These are phyloP conservation scores for Trichocladium uniseriatum DNA, from an alignment of 495 filamentous ascomycete genomes.

Conservation along the genomic window DNA sequence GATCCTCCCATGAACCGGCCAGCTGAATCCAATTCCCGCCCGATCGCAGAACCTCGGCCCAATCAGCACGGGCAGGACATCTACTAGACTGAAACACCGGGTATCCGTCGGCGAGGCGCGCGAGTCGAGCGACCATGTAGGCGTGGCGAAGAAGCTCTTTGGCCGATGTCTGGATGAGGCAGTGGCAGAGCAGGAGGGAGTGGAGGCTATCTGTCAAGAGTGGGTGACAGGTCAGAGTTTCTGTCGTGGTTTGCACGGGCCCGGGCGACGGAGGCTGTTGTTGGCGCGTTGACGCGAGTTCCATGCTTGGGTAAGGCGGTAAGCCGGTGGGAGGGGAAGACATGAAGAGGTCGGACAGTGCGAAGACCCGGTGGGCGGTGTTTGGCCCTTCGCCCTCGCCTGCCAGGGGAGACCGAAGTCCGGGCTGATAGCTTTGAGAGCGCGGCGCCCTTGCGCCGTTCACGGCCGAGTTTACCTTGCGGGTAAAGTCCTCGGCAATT, in stretches of 20 bases:
- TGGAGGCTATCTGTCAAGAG: slow-evolving; percentile 68
- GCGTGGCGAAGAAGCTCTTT: slow-evolving; percentile 68
- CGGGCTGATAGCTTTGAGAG: slow-evolving; percentile 1
- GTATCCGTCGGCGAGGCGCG: slow-evolving; percentile 66
- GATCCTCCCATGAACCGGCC: slow-evolving; percentile 52
- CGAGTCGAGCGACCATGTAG: slow-evolving; percentile 65
- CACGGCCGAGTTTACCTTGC: slow-evolving; percentile 51
- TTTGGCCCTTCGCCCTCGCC: background rate
- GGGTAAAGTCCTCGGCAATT: slow-evolving; percentile 57
- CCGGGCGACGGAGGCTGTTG: slow-evolving; percentile 14
- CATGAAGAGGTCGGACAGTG: slow-evolving; percentile 47
- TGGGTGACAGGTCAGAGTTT: slow-evolving; percentile 70
- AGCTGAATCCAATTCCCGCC: slow-evolving; percentile 58
- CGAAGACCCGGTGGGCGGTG: slow-evolving; percentile 27
- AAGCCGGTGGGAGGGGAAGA: slow-evolving; percentile 46
- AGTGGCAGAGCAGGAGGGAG: slow-evolving; percentile 60
- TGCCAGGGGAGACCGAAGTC: slow-evolving; percentile 7
- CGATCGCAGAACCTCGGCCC: slow-evolving; percentile 63
- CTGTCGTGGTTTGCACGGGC: slow-evolving; percentile 37
- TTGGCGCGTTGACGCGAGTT: slow-evolving; percentile 18
- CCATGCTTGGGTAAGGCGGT: slow-evolving; percentile 46
- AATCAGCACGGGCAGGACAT: slow-evolving; percentile 64
- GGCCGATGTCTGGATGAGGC: slow-evolving; percentile 61
- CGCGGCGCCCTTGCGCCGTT: slow-evolving; percentile 24
- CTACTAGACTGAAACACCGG: slow-evolving; percentile 68